Conservation (phyloP, 2,329 filamentous ascomycete genomes). For the Coniochaeta hoffmannii region DNA sequence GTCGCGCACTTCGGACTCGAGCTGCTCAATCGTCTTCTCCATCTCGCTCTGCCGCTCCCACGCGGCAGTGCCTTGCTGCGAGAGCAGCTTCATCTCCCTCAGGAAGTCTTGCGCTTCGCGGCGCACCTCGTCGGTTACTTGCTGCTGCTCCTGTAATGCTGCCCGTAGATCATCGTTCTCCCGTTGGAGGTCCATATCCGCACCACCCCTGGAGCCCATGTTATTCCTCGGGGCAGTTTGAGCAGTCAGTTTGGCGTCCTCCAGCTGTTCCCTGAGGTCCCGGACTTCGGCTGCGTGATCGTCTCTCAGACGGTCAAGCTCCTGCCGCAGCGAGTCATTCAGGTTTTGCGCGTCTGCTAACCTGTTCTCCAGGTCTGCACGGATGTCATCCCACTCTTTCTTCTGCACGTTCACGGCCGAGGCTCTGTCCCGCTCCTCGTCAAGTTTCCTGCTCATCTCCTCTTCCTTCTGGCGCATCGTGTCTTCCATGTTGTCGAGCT, state of each 20-base stretch:
- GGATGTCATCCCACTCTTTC: conserved; percentile 62
- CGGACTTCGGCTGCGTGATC: conserved; percentile 59
- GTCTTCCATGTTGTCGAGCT: conserved; percentile 64
- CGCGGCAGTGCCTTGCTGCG: conserved; percentile 68
- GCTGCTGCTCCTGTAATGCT: conserved; percentile 65
- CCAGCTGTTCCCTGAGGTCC: conserved; percentile 57
- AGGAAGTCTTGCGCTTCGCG: conserved; percentile 77
- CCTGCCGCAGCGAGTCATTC: conserved; percentile 72
- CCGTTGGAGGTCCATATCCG: conserved; percentile 39
- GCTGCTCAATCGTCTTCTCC: conserved; percentile 62
- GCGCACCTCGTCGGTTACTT: conserved; percentile 79
- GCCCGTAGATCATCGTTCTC: conserved; percentile 64
- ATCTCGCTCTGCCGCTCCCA: conserved; percentile 79
- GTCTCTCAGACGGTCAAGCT: conserved; percentile 65
- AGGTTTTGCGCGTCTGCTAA: conserved; percentile 66
- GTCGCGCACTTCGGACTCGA: conserved; percentile 78
- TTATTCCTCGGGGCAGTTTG: conserved; percentile 19
- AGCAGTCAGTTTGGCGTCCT: conserved; percentile 34
- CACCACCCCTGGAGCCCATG: conserved; percentile 9
- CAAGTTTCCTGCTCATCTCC: conserved; percentile 48
- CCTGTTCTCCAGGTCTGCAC: conserved; percentile 62
- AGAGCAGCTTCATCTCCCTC: conserved; percentile 81
- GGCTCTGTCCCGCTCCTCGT: conserved; percentile 48
- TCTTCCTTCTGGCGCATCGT: conserved; percentile 60
- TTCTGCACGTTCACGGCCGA: conserved; percentile 53